phyloP scores from a whole-genome alignment of 1,139 yeast genomes.

The Hyphopichia pseudoburtonii region DNA sequence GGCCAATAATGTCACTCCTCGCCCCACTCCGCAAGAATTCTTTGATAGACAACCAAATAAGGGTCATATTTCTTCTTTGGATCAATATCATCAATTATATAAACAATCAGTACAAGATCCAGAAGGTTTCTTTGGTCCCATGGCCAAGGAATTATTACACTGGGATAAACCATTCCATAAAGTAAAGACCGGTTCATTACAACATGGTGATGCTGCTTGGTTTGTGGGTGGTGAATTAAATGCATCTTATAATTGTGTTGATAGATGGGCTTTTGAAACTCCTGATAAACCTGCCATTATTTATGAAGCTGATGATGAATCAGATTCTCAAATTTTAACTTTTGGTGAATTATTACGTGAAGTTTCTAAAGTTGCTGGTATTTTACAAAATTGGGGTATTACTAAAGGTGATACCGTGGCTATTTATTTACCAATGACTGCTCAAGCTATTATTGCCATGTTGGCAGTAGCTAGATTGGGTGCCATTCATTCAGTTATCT shows the following conservation, averaged over 20 bases:
- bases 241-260: conserved; percentile 94
- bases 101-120: conserved; percentile 79
- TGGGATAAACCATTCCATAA: conserved; percentile 86
- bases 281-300: conserved; percentile 90
- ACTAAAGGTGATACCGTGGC: conserved; percentile 95
- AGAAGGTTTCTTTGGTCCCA: conserved; percentile 76
- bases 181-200: conserved; percentile 71
- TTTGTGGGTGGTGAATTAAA: conserved; percentile 90
- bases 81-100: conserved; percentile 75
- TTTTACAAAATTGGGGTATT: conserved; percentile 83
- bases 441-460: conserved; percentile 93
- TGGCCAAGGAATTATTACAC: conserved; percentile 73
- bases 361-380: conserved; percentile 87
- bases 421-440: conserved; percentile 94
- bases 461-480: conserved; percentile 94
- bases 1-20: conserved; percentile 65
- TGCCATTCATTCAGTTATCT: conserved; percentile 93
- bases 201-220: conserved; percentile 87
- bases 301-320: conserved; percentile 93
- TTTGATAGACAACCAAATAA: conserved; percentile 67
- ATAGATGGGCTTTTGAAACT: conserved; percentile 84
- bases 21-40: conserved; percentile 74
- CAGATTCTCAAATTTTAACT: conserved; percentile 70
- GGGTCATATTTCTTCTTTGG: conserved; percentile 51
- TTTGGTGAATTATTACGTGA: conserved; percentile 84